Evolutionary conservation across 1,139 yeast genomes (phyloP), one percentile per base, ranked within the genome.

Genomic region (Saccharomycopsis hybrid): DNA sequence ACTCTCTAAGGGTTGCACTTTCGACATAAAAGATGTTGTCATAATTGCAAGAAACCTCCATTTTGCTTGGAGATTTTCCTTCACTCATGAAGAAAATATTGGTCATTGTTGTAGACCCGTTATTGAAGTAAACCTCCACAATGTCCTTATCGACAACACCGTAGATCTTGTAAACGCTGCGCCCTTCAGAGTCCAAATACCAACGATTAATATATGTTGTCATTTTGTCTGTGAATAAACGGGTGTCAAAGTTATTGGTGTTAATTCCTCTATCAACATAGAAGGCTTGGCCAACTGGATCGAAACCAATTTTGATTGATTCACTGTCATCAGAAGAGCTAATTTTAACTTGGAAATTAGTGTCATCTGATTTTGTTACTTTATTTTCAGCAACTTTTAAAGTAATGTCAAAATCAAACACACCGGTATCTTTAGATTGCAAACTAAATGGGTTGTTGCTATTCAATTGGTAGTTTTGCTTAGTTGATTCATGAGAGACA

Each of bases 61-160:
- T n/a, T n/a, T n/a, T n/a, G n/a, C n/a, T n/a, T n/a, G n/a, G n/a
- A n/a, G n/a, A n/a, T n/a, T n/a, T n/a, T n/a, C n/a, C n/a, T n/a
- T n/a, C n/a, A n/a, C n/a, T n/a, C n/a, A n/a, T n/a, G n/a, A 61
- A 63, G 56, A 60, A 61, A 5, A 56, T 52, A 49, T 60, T 60
- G 9, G 65, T 62, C 11, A 59, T 52, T 4, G 60, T 56, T 25
- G 48, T 40, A 2, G 61, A 55, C 32, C 66, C 65, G 43, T 63
- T 59, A 49, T 63, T 61, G 56, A 63, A 59, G 55, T 56, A 64
- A 11, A 65, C 41, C 50, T 65, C 68, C 25, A 60, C 29, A 41
- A 63, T 56, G 47, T 62, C 60, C 44, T 58, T 57, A 48, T 65
- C 68, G 30, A 63, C 54, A 27, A 65, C 49, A 43, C 65, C 68